Evolutionary conservation across 495 filamentous ascomycete species (phyloP), one percentile per base, ranked within the genome.

Genomic region (Aspergillus kassunensis): DNA sequence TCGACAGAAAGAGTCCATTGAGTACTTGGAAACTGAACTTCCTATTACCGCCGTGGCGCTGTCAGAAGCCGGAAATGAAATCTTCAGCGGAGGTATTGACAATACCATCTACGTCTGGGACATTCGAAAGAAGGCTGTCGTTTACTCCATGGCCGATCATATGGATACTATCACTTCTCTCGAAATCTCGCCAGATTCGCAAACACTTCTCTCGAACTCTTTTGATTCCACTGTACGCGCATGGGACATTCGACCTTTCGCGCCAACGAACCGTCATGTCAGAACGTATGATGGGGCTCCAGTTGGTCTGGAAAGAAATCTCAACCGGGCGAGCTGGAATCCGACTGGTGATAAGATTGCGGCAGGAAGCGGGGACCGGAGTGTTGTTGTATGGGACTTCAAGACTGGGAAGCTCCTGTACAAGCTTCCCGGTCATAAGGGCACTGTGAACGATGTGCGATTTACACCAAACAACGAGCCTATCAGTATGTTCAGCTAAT

Each of bases 101-200:
- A 96, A 97, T 58, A 90, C 95, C 51, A 95, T 99, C 64, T 91
- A 95, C 63, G 89, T 93, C 6, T 99, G 92, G 90, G 95, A 99
- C 70, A 68, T 97, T 52, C 84, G 95, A 56, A 97, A 96, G 72
- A 89, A 91, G 64, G 82, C 82, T 0, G 80, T 96, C 1, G 82
- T 87, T 8, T 96, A 96, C 63, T 84, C 88, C 2, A 85, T 99
- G 80, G 59, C 87, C 8, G 93, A 95, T 2, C 93, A 99, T 63
- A 85, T 79, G 25, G 93, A 99, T 60, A 97, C 91, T 1, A 76
- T 99, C 52, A 95, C 92, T 3, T 93, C 91, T 24, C 78, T 99
- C 18, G 73, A 85, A 39, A 79, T 97, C 21, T 97, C 95, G 3
- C 93, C 93, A 0, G 95, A 97, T 60, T 88, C 89, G 5, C 90